These are phyloP conservation scores for Calonectria hawksworthii DNA, from an alignment of 2,329 filamentous ascomycete species.

Conservation along the genomic window DNA sequence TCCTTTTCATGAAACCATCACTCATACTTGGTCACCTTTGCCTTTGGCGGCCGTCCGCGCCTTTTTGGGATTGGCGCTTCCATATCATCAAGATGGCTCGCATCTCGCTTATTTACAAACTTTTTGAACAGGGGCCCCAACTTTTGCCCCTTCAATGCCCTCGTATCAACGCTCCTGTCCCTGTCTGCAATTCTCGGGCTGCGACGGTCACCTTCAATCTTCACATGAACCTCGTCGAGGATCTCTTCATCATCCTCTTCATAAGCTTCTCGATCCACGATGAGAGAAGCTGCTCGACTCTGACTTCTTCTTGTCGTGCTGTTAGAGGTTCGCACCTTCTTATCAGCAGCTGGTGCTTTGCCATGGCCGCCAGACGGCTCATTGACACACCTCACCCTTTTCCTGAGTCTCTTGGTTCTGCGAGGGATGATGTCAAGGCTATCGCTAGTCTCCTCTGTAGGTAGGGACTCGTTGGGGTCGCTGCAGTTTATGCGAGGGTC, in stretches of 20 bases:
- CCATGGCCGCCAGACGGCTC: neutral
- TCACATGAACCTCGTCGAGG: no score
- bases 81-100: neutral
- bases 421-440: no score
- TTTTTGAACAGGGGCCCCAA: no score
- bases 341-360: neutral
- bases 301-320: neutral
- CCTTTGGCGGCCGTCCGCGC: neutral
- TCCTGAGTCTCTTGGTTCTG: neutral
- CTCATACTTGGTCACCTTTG: neutral
- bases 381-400: neutral
- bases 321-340: no score
- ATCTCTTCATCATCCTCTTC: no score
- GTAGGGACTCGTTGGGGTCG: neutral
- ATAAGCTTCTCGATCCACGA: neutral
- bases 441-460: neutral
- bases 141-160: neutral
- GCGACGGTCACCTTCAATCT: neutral
- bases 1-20: neutral
- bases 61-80: neutral
- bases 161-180: neutral
- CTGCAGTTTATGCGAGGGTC: neutral
- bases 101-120: no score
- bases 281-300: neutral
- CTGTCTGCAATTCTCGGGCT: neutral